Percentiles rank a stretch among this genome's conserved stretches.
Conservation (phyloP, 1,139 yeast genomes). For the Yarrowia galli region DNA sequence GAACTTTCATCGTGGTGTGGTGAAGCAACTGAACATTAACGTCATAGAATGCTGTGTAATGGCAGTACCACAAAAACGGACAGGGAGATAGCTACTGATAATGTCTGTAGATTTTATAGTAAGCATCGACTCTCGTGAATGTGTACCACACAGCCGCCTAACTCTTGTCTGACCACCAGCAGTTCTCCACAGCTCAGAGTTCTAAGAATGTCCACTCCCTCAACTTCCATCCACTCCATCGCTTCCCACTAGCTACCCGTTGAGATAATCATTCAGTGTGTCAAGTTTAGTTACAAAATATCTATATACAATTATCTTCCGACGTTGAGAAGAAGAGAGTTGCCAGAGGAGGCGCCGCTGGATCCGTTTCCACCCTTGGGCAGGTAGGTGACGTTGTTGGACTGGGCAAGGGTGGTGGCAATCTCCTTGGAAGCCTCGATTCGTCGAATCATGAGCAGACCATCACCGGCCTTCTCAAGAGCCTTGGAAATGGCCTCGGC, state of each 20-base stretch:
- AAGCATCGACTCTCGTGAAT: too few species aligned
- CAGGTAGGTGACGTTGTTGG: conserved; percentile 90
- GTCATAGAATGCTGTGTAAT: too few species aligned
- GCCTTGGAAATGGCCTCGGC: conserved; percentile 97
- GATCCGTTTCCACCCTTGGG: conserved; percentile 59
- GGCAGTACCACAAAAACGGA: too few species aligned
- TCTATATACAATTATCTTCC: conserved; percentile 56
- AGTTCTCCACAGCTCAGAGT: too few species aligned
- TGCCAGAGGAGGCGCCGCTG: conserved; percentile 49
- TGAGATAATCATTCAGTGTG: background rate
- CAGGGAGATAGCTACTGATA: too few species aligned
- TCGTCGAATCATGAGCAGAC: conserved; percentile 90
- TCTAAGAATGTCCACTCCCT: too few species aligned
- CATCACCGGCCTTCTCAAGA: conserved; percentile 93
- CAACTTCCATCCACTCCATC: too few species aligned
- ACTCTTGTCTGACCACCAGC: too few species aligned
- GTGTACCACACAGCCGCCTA: too few species aligned
- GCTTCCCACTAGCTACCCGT: too few species aligned
- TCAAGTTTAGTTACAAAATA: conserved; percentile 24
- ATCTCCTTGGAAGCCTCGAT: conserved; percentile 97
- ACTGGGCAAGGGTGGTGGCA: conserved; percentile 82
- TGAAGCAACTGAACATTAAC: background rate
- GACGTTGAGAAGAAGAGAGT: conserved; percentile 61
- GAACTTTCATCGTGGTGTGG: background rate
- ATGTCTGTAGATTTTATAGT: too few species aligned